Percentiles rank a stretch among this genome's conserved stretches.
phyloP scores from a whole-genome alignment of 352 stramenopile species.

The Phytopythium ostracodes region DNA sequence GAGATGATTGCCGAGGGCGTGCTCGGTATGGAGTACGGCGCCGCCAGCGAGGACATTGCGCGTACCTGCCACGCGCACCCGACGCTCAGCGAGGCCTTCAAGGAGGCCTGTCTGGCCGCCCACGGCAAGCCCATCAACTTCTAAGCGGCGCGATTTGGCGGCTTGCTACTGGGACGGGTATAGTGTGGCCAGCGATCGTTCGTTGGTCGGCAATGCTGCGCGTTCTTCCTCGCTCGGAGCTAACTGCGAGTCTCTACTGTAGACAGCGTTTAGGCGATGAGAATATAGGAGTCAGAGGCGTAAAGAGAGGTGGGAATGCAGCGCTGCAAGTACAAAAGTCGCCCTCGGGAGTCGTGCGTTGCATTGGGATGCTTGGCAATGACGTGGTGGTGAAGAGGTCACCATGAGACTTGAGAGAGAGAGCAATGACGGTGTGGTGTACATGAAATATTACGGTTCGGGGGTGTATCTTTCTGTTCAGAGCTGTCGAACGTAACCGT shows the following conservation, averaged over 20 bases:
- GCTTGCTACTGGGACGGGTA: not conserved
- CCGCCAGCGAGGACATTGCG: slow-evolving; percentile 97
- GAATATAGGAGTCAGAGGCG: not conserved
- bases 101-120: slow-evolving; percentile 97
- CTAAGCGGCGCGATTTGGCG: slow-evolving; percentile 86
- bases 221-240: not conserved
- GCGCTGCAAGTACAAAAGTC: not conserved
- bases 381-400: not conserved
- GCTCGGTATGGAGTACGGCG: slow-evolving; percentile 98
- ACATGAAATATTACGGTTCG: not conserved
- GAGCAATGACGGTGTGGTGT: not conserved
- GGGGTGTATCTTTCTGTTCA: not conserved
- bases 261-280: not conserved
- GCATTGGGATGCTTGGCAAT: not conserved
- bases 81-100: slow-evolving; percentile 98
- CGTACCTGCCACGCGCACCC: slow-evolving; percentile 98
- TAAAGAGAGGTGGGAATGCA: not conserved
- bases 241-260: not conserved
- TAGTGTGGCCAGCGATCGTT: not conserved
- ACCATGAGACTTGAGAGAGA: not conserved
- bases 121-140: slow-evolving; percentile 99
- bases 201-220: not conserved
- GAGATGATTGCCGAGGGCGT: slow-evolving; percentile 99
- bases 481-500: not conserved
- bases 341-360: not conserved